Evolutionary conservation across 179 eudicot species (phyloP).

Genomic region (Silene noctiflora): DNA sequence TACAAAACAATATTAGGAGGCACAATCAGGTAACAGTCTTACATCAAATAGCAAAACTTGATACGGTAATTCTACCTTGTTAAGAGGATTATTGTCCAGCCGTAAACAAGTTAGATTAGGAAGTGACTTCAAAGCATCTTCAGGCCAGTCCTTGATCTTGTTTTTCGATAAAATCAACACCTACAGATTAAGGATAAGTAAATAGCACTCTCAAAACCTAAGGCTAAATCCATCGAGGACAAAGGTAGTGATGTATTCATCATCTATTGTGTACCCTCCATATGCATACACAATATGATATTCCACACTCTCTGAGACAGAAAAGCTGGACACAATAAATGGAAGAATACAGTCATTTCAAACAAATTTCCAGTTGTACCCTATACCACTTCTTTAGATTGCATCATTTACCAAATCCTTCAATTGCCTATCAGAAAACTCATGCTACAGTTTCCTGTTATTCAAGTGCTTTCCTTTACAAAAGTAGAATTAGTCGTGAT

Average conservation of each 20-base stretch:
- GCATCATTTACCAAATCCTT: neutral
- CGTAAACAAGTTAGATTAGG: conserved; percentile 72
- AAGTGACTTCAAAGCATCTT: conserved; percentile 61
- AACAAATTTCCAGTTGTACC: neutral
- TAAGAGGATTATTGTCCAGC: conserved; percentile 76
- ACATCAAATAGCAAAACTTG: conserved; percentile 3
- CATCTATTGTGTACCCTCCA: conserved; percentile 2
- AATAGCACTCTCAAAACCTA: neutral
- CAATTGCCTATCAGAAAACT: neutral
- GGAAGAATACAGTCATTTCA: neutral
- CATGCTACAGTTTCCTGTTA: neutral
- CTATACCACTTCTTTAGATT: conserved; percentile 5
- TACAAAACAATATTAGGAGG: conserved; percentile 9
- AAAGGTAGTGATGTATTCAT: neutral
- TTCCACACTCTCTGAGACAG: neutral
- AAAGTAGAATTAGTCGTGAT: neutral
- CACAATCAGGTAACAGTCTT: neutral
- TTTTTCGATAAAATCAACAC: conserved; percentile 75
- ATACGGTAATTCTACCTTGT: conserved; percentile 44
- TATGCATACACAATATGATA: conserved; percentile 1
- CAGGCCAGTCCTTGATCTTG: conserved; percentile 90
- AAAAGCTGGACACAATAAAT: conserved; percentile 3
- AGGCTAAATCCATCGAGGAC: neutral
- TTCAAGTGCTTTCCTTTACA: neutral
- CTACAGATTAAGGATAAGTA: conserved; percentile 44